Evolutionary conservation across 2,329 filamentous ascomycete species (phyloP), one percentile per base, ranked within the genome.

Genomic region (Penicillium sp.): DNA sequence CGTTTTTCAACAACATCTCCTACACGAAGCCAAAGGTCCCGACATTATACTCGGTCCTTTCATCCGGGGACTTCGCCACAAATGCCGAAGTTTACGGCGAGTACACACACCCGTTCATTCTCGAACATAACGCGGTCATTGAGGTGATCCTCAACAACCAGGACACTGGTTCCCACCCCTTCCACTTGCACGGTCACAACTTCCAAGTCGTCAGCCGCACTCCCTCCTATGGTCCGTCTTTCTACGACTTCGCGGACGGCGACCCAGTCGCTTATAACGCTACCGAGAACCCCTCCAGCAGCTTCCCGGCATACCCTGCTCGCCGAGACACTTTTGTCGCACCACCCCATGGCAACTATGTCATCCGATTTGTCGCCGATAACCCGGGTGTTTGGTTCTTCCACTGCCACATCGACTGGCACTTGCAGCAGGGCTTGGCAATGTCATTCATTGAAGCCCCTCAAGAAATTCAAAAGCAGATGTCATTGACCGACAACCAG

Each of bases 201-300:
- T 92, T 93, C 78, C 89, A 91, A 66, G 79, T 88, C 4, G 70
- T 91, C 35, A 79, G 83, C 61, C 85, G 88, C 26, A 84, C 83
- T 1, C 66, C 69, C 0, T 76, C 72, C 0, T 85, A 87, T 31
- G 80, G 87, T 0, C 82, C 76, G 0, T 85, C 87, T 6, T 77
- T 79, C 1, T 88, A 85, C 62, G 78, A 81, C 54, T 68, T 74
- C 3, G 66, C 66, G 3, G 76, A 54, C 8, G 53, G 53, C 14
- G 53, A 50, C 35, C 53, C 53, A 16, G 53, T 54, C 26, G 19
- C 53, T 31, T 54, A 54, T 27, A 47, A 54, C n/a, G 16, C 53
- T n/a, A 49, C 53, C 27, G 48, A 25, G 16, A 46, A 46, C 44
- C 44, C 44, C 35, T 35, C 47, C 13, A 39, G 37, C 6, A 31